Base-by-base conservation (phyloP, 441 rosid genomes). In the Corymbia citriodora region DNA sequence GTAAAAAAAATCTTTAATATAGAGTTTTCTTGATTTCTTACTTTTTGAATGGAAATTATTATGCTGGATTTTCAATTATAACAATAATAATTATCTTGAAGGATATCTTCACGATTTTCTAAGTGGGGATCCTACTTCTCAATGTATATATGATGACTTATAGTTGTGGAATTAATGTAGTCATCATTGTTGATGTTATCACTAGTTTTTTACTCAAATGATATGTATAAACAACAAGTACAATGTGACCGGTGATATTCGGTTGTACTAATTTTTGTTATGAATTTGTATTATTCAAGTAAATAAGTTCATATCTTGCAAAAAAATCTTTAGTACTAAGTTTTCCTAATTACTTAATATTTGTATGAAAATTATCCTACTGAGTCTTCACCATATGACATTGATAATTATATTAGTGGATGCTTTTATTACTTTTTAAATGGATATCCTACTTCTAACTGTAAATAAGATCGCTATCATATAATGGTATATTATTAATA, bases 391-490 rank as follows among this genome's bases (percentile, higher is more conserved):
- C 3, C 21, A 3, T 21, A 36, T 21, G 11, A 18, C 50, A 72
- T 18, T 33, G 23, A 18, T 33, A 33, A 33, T 33, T 70, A 70
- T 70, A 7, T 70, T 70, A 70, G 48, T 17, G 10, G 27, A 18
- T 21, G 8, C 9, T 70, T 36, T 70, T 48, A 18, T 25, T 33
- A 33, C 8, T 70, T 70, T 70, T 6, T 18, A 8, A 70, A 7
- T 5, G 11, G 4, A 7, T 7, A 70, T 33, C 9, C 21, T 70
- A 33, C 21, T 70, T 70, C 25, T 33, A 23, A 70, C 12, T 70
- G 17, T 70, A 33, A 31, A 33, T 18, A 16, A 15, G 74, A 68
- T 9, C 0, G 3, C 25, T 27, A 57, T 57, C 1, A 57, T 1
- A 21, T 57, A 57, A 57, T 23, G 21, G 12, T 57, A 57, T 23